Conservation (phyloP, 2,329 filamentous ascomycete genomes). For the Mollisia scopiformis region DNA sequence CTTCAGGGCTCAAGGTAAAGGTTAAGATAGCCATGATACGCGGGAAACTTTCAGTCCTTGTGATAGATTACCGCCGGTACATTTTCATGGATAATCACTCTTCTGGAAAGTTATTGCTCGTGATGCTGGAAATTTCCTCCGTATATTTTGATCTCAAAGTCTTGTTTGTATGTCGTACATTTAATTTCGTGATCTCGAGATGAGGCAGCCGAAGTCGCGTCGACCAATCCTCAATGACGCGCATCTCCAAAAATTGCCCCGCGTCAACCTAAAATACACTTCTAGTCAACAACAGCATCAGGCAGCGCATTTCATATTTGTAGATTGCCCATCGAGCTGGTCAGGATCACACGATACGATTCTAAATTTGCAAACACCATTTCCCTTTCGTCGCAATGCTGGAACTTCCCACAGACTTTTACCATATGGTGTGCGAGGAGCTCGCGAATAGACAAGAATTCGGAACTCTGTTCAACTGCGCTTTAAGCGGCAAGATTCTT, state of each 20-base stretch:
- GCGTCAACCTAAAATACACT: background rate
- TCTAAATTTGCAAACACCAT: background rate
- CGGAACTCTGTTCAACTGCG: slow-evolving; percentile 61
- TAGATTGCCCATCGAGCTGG: background rate
- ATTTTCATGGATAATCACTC: no score
- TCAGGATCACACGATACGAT: background rate
- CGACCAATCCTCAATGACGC: slow-evolving; percentile 12
- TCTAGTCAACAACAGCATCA: slow-evolving; percentile 11
- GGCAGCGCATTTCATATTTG: no score
- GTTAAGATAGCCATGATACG: slow-evolving; percentile 62
- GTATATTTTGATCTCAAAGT: no score
- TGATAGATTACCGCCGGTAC: background rate
- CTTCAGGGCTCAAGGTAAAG: slow-evolving; percentile 76
- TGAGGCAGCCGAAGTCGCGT: slow-evolving; percentile 5
- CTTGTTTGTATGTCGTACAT: background rate
- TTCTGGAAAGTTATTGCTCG: no score
- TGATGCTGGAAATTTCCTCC: no score
- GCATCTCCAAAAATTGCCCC: slow-evolving; percentile 8
- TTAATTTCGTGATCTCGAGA: slow-evolving; percentile 1
- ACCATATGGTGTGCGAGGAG: slow-evolving; percentile 49
- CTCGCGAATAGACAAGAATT: slow-evolving; percentile 60
- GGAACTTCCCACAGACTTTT: slow-evolving; percentile 14
- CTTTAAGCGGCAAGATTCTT: slow-evolving; percentile 56
- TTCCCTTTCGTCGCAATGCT: slow-evolving; percentile 8
- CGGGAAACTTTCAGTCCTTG: background rate